Evolutionary conservation across 1,284 basidiomycete species (phyloP), one percentile per base, ranked within the genome.

Genomic region (Pterula multifida): DNA sequence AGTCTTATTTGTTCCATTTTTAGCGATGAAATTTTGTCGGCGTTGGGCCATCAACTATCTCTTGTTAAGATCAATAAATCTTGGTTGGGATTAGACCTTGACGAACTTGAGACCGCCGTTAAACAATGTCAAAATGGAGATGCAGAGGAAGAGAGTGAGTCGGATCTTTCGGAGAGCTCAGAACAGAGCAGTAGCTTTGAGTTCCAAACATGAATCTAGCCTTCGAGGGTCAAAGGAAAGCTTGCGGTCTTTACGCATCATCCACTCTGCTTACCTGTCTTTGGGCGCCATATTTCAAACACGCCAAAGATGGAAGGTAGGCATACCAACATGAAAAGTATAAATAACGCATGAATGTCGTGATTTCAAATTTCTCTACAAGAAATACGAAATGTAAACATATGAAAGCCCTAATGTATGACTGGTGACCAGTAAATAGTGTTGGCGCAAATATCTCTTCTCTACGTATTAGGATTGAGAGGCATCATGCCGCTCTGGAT

Each of bases 41-140:
- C 55, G 17, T 60, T 90, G 36, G 76, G 70, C 2, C 57, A 61
- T n/a, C 60, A 62, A 42, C 60, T 87, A 13, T 56, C 60, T 19
- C 53, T 56, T 3, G 52, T 74, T 26, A 54, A 55, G 49, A 63
- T 88, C 35, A 58, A 70, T 22, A 90, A 87, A 58, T 45, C 50
- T 35, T 60, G 61, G 48, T 69, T 86, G 47, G 83, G 79, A 1
- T 89, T 85, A 85, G 75, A 75, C 50, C 68, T 90, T 22, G 75
- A 79, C 55, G 70, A 68, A 47, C 65, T 90, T 19, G 87, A 90
- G 65, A 68, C 63, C 35, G 71, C 74, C 13, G 75, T 76, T 9
- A 65, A 59, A 28, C 64, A 69, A 15, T 63, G 56, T 2, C 65
- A 58, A 48, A 60, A 65, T 45, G 61, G 68, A 51, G 65, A 65